Percentiles rank a stretch among this genome's conserved stretches.
Evolutionary conservation across 257 asterid genomes (phyloP).

Genomic region (Catharanthus roseus): DNA sequence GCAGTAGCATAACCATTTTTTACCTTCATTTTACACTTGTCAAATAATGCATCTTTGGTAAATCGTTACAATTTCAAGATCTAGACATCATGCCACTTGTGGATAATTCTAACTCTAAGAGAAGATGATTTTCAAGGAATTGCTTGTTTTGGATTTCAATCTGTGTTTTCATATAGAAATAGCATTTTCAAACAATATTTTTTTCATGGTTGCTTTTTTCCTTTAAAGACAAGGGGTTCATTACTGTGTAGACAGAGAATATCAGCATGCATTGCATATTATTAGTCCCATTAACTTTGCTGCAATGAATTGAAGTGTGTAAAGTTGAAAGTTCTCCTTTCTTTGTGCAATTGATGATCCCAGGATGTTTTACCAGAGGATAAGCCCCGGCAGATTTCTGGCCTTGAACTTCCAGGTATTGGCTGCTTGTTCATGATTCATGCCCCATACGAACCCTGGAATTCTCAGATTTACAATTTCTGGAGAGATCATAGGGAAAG

Average conservation of each 20-base stretch:
- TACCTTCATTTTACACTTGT: neutral
- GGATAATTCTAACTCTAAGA: neutral
- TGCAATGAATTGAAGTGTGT: neutral
- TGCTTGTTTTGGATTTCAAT: neutral
- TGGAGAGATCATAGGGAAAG: neutral
- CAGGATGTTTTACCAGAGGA: conserved; percentile 81
- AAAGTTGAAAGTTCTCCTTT: neutral
- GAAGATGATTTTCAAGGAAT: neutral
- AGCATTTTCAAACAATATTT: neutral
- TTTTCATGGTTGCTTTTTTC: neutral
- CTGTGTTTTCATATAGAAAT: neutral
- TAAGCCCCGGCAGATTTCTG: conserved; percentile 83
- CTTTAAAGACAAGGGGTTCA: neutral
- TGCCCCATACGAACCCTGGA: neutral
- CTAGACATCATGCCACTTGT: neutral
- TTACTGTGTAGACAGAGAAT: neutral
- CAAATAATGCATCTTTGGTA: neutral
- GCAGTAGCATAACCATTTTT: neutral
- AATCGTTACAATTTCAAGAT: neutral
- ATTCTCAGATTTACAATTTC: neutral
- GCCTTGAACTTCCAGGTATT: conserved; percentile 94
- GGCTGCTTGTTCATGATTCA: neutral
- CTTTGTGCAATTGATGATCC: conserved; percentile 12
- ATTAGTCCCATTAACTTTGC: neutral
- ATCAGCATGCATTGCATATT: neutral